Conservation (phyloP, 163 green algal species). For the Chlamydomonas reinhardtii region DNA sequence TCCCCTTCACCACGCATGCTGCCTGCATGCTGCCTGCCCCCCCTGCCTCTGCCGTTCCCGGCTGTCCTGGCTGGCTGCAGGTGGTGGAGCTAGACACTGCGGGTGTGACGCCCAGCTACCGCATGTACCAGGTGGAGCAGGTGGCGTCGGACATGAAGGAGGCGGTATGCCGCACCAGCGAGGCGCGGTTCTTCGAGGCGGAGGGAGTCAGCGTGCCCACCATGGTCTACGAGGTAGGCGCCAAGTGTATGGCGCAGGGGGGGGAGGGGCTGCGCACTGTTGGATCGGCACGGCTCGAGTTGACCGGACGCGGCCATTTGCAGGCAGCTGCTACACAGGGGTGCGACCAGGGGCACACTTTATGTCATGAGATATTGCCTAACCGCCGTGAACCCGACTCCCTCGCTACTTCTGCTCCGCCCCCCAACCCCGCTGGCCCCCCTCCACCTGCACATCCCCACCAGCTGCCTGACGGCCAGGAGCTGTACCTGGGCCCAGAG, state of each 20-base stretch:
- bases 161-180: conserved; percentile 82
- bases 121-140: conserved; percentile 44
- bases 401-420: background rate
- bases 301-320: no score
- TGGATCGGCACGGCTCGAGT: no score
- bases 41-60: background rate
- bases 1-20: background rate
- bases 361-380: no score
- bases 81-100: conserved; percentile 63
- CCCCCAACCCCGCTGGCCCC: background rate
- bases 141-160: conserved; percentile 93
- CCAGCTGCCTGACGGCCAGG: conserved; percentile 94
- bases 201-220: conserved; percentile 88
- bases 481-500: conserved; percentile 91
- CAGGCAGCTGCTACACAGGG: no score
- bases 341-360: no score
- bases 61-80: conserved; percentile 47
- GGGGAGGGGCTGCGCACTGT: background rate
- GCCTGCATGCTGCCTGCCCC: background rate
- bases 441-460: no score
- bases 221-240: conserved; percentile 85
- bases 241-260: no score
- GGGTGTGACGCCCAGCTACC: conserved; percentile 69
- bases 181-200: conserved; percentile 81
- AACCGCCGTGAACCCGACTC: no score